These are phyloP conservation scores for Silene latifolia DNA, from an alignment of 148 eudicot genomes.

Conservation along the genomic window DNA sequence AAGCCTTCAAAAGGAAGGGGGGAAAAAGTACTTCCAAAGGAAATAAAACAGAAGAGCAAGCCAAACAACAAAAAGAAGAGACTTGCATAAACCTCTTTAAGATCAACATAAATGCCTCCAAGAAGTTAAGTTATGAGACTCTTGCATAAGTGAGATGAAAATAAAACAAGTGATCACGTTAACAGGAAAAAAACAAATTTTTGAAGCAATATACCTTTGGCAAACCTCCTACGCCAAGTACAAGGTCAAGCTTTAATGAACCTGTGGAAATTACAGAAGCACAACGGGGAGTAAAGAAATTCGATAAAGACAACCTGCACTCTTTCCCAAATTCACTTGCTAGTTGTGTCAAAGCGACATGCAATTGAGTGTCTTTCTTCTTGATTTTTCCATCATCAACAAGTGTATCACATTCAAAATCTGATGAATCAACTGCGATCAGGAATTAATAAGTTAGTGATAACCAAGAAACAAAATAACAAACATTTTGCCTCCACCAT, in stretches of 20 bases:
- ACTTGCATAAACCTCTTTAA: background rate
- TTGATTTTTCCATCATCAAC: conserved; percentile 45
- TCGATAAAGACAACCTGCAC: conserved; percentile 79
- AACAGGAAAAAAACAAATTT: background rate
- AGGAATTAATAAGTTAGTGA: conserved; percentile 12
- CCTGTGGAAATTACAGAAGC: conserved; percentile 89
- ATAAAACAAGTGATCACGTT: background rate
- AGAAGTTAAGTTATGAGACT: no score
- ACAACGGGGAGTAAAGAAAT: conserved; percentile 71
- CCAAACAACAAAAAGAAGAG: background rate
- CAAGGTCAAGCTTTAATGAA: conserved; percentile 84
- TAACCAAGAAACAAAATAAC: background rate
- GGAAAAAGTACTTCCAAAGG: background rate
- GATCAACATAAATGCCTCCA: background rate
- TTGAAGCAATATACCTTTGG: conserved; percentile 62
- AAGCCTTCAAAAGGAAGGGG: background rate
- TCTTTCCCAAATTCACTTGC: conserved; percentile 74
- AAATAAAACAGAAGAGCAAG: background rate
- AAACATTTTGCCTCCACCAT: background rate
- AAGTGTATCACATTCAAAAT: conserved; percentile 54
- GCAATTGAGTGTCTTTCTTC: conserved; percentile 68
- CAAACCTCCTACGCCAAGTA: conserved; percentile 93
- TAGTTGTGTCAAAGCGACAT: conserved; percentile 58
- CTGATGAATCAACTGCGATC: conserved; percentile 55
- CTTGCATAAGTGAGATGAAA: background rate